These are phyloP conservation scores for Borovskyia barvae DNA, from an alignment of 208 protist genomes.

Conservation along the genomic window DNA sequence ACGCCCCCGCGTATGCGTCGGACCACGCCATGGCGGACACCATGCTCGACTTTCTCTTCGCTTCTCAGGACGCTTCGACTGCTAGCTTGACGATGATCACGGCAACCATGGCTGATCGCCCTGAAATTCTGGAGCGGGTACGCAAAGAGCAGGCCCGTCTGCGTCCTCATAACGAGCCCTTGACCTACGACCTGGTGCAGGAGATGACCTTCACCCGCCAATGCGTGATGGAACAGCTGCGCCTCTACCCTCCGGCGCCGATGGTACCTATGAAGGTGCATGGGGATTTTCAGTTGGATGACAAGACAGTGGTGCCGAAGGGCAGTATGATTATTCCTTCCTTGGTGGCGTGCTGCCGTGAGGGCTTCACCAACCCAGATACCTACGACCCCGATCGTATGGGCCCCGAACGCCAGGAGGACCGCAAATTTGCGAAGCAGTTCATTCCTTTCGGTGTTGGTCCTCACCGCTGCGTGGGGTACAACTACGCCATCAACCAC, in stretches of 20 bases:
- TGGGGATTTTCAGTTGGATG: constrained; percentile 75
- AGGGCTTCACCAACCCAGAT: constrained; percentile 90
- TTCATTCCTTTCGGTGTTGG: constrained; percentile 92
- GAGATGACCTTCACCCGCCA: constrained; percentile 90
- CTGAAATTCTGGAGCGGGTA: constrained; percentile 85
- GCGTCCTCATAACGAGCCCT: constrained; percentile 71
- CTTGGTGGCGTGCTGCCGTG: constrained; percentile 83
- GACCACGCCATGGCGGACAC: constrained; percentile 90
- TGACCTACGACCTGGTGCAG: constrained; percentile 82
- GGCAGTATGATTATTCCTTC: constrained; percentile 92
- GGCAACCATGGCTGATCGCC: constrained; percentile 85
- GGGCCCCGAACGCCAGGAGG: constrained; percentile 85
- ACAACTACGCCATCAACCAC: constrained; percentile 95
- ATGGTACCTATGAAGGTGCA: constrained; percentile 86
- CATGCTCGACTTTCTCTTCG: constrained; percentile 94
- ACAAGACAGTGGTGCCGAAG: constrained; percentile 83
- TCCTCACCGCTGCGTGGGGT: constrained; percentile 91
- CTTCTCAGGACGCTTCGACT: constrained; percentile 87
- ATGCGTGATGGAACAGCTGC: constrained; percentile 82
- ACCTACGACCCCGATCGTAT: constrained; percentile 94
- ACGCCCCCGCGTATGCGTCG: constrained; percentile 60
- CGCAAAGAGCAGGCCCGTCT: constrained; percentile 85
- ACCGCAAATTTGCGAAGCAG: constrained; percentile 86
- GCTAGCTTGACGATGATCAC: constrained; percentile 86
- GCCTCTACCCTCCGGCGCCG: constrained; percentile 71